Base-by-base conservation (phyloP, 331 rosid genomes). In the Acacia pycnantha region DNA sequence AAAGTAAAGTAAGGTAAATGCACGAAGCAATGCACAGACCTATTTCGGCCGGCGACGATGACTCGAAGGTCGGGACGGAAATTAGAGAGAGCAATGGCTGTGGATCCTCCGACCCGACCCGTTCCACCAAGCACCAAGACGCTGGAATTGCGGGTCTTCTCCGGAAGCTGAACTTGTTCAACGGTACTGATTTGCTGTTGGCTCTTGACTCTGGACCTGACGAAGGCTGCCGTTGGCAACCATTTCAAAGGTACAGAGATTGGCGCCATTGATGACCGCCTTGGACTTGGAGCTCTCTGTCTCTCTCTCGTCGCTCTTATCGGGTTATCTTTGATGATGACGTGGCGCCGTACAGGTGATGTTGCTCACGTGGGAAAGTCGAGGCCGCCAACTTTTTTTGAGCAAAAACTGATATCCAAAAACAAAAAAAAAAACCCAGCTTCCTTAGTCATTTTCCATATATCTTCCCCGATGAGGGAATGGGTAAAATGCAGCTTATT, bases 21-120 rank as follows among this genome's bases (percentile, higher is more conserved):
- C 26, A 73, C 51, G 43, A 21, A 4, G 24, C 11, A 21, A 18
- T 47, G 48, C 27, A 73, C 50, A 73, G 29, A 90, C 97, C 97
- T 91, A 88, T 92, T 93, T 41, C 98, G 89, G 46, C 98, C 97
- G 51, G 89, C 98, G 48, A 95, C 84, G 75, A 87, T 73, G 61
- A 95, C 65, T 43, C 79, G 82, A 68, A 95, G 93, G 59, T 88
- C 90, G 44, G 97, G 96, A 50, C 94, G 92, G 83, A 92, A 82
- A n/a, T 83, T 86, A 68, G 97, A 93, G 88, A 93, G 97, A 5
- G 94, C 91, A 73, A 69, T 64, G 84, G 98, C 98, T 26, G 97
- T 93, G 86, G 98, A 93, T 9, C 94, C 98, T 78, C 98, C 98
- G 84, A 93, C 92, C 54, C 97, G 95, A 50, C 98, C 98, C 22